Conservation (phyloP, 2,329 filamentous ascomycete species). For the Polychaeton citri region DNA sequence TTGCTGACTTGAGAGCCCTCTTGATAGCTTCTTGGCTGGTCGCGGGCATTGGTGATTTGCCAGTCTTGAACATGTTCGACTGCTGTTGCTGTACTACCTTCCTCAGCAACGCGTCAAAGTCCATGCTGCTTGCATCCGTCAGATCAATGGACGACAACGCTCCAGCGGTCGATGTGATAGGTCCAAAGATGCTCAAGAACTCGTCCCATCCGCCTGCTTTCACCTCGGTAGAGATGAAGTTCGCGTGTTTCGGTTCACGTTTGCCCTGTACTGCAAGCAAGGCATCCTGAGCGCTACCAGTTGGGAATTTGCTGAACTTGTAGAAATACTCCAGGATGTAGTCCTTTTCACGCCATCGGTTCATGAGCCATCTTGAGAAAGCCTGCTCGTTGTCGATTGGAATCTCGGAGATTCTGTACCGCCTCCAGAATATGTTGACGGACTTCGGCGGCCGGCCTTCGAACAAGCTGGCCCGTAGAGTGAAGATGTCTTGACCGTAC, state of each 20-base stretch:
- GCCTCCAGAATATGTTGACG: slow-evolving; percentile 92
- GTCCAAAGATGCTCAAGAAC: slow-evolving; percentile 38
- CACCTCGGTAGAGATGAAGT: slow-evolving; percentile 35
- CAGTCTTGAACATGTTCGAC: slow-evolving; percentile 14
- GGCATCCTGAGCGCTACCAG: slow-evolving; percentile 24
- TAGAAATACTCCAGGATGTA: slow-evolving; percentile 69
- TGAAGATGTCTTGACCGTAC: slow-evolving; percentile 86
- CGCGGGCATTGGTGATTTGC: slow-evolving; percentile 13
- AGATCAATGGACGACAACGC: slow-evolving; percentile 33
- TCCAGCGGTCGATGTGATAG: slow-evolving; percentile 37
- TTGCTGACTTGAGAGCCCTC: slow-evolving; percentile 17
- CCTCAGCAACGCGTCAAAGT: slow-evolving; percentile 20
- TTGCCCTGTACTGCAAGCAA: slow-evolving; percentile 25
- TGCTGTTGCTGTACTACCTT: slow-evolving; percentile 22
- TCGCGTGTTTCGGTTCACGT: slow-evolving; percentile 25
- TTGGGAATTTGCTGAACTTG: slow-evolving; percentile 64
- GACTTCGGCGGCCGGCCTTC: slow-evolving; percentile 82
- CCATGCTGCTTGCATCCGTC: slow-evolving; percentile 17
- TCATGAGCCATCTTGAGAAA: slow-evolving; percentile 75
- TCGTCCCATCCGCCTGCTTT: slow-evolving; percentile 38
- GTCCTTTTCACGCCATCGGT: slow-evolving; percentile 89
- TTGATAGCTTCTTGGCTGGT: slow-evolving; percentile 18
- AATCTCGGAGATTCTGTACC: slow-evolving; percentile 68
- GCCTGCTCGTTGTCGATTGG: slow-evolving; percentile 59
- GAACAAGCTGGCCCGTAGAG: slow-evolving; percentile 73